Evolutionary conservation across 768 basidiomycete species (phyloP).

Genomic region (Suillus ampliporus): DNA sequence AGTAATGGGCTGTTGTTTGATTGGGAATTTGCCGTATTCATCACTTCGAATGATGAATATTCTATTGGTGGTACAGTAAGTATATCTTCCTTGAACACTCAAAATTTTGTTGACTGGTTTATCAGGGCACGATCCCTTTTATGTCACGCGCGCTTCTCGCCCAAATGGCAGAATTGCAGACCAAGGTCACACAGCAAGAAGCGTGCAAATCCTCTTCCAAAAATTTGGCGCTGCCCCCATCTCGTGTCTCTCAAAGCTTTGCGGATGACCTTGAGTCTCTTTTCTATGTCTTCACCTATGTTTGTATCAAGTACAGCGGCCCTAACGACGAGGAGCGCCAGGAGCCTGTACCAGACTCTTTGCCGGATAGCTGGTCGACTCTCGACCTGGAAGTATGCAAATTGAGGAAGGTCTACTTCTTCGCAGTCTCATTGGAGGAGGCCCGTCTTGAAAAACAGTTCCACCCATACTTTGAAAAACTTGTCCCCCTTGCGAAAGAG

Average conservation of each 20-base stretch:
- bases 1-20: not conserved
- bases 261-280: not conserved
- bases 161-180: not conserved
- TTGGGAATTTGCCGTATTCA: not conserved
- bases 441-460: too few relatives aligned
- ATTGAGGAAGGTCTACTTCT: not conserved
- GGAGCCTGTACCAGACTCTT: not conserved
- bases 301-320: not conserved
- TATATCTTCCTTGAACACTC: not conserved
- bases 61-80: not conserved
- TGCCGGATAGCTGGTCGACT: not conserved
- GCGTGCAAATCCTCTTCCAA: not conserved
- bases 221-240: not conserved
- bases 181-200: not conserved
- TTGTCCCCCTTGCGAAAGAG: too few relatives aligned
- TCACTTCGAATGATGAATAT: not conserved
- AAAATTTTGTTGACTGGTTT: not conserved
- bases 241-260: not conserved
- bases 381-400: not conserved
- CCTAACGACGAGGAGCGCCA: not conserved
- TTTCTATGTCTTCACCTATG: not conserved
- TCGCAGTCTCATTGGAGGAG: too few relatives aligned
- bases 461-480: too few relatives aligned
- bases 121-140: not conserved
- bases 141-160: not conserved